Conservation (phyloP, 2,329 filamentous ascomycete species). For the Zymoseptoria tritici region DNA sequence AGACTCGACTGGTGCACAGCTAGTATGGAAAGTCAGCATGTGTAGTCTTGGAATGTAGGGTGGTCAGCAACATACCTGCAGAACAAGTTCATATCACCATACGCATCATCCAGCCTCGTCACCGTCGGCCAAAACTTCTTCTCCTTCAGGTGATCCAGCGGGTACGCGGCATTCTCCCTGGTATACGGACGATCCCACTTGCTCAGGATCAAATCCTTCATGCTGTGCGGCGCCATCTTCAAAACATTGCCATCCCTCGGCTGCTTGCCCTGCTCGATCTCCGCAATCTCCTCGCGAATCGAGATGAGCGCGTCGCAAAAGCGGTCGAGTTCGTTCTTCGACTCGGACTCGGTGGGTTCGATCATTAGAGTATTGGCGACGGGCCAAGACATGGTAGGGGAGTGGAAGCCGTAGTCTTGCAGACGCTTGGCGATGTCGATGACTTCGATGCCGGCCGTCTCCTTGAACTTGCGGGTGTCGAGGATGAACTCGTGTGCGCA, state of each 20-base stretch:
- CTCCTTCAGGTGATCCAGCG: constrained; percentile 71
- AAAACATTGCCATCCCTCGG: constrained; percentile 74
- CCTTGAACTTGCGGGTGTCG: constrained; percentile 77
- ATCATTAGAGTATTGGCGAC: constrained; percentile 96
- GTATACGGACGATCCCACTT: constrained; percentile 80
- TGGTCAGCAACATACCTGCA: constrained; percentile 51
- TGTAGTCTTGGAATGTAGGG: background rate
- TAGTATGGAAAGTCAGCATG: constrained; percentile 7
- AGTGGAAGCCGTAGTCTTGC: constrained; percentile 96
- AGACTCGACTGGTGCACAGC: constrained; percentile 70
- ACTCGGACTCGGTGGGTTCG: constrained; percentile 91
- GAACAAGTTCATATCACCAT: constrained; percentile 87
- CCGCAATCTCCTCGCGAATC: constrained; percentile 77
- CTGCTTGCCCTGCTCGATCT: constrained; percentile 70
- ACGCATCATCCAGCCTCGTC: constrained; percentile 79
- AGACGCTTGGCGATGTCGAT: constrained; percentile 95
- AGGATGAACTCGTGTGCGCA: constrained; percentile 98
- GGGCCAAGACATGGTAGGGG: constrained; percentile 94
- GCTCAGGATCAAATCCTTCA: constrained; percentile 66
- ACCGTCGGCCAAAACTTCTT: constrained; percentile 98
- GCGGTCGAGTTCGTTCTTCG: constrained; percentile 83
- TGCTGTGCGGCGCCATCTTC: constrained; percentile 81
- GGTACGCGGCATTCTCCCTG: constrained; percentile 79
- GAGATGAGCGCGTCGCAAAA: constrained; percentile 85
- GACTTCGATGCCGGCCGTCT: constrained; percentile 74